Evolutionary conservation across 225 moss, liverwort and hornwort species (phyloP), one percentile per base, ranked within the genome.

Genomic region (Thuidium tamariscinum): DNA sequence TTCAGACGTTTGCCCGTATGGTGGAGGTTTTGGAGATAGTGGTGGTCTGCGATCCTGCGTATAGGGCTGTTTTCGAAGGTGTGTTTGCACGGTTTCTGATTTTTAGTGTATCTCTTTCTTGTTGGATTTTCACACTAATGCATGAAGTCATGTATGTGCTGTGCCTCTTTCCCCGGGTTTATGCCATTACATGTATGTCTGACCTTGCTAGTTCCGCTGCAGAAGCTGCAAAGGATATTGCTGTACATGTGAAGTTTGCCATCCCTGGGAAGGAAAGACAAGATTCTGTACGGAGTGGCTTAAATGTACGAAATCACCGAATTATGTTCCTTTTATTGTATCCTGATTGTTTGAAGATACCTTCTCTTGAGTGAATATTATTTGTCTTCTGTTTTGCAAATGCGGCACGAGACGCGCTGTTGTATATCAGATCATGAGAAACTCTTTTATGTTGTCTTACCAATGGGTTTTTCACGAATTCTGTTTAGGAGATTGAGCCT

Each of bases 231-330:
- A 89, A 89, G 79, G 88, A 89, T 74, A 74, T 89, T 54, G 86
- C 63, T 52, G 75, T 93, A 69, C 89, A 84, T 70, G 39, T 96
- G 21, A 96, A 96, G 82, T 98, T 98, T 79, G 97, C 96, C 36
- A 84, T 95, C 23, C 96, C 96, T 55, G 97, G 97, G 65, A 98
- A 96, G 91, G 97, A 96, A 91, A 93, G 97, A 82, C 97, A 98
- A 92, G 93, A 98, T 84, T 96, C 95, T 72, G 95, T 98, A 59
- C 92, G 90, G 66, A 98, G 93, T 86, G 97, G 96, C 77, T 93
- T 98, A 54, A 90, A 94, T 86, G 97, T 89, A 92, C 19, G 34
- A 80, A 88, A 48, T 86, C 22, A 54, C 11, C 49, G 41, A 75
- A 74, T 54, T 57, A 20, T 27, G 74, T 89, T 80, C 37, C 36